phyloP scores from a whole-genome alignment of 208 protist species.

The Phytomonas sp. region DNA sequence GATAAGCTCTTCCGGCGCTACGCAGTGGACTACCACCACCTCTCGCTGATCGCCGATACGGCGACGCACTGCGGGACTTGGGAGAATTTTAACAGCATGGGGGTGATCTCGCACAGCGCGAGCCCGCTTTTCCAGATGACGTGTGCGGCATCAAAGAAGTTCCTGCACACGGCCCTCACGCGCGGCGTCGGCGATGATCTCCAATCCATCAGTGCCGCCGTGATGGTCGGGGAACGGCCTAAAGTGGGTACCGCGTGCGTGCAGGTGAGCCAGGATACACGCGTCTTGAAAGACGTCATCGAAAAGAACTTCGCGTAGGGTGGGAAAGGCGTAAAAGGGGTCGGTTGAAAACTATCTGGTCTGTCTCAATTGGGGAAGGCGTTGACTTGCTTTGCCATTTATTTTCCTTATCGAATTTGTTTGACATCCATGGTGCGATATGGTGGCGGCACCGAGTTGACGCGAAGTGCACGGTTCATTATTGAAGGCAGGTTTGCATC shows the following conservation, averaged over 20 bases:
- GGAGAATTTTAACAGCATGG: conserved; percentile 88
- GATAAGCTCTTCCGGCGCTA: conserved; percentile 84
- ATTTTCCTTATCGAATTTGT: no score
- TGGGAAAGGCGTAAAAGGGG: no score
- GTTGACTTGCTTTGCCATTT: no score
- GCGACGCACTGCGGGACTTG: conserved; percentile 80
- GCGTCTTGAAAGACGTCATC: conserved; percentile 62
- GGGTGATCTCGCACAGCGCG: conserved; percentile 76
- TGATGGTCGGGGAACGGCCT: conserved; percentile 87
- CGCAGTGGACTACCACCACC: conserved; percentile 80
- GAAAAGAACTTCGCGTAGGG: conserved; percentile 46
- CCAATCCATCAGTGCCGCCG: conserved; percentile 74
- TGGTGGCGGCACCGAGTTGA: no score
- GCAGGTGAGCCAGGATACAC: conserved; percentile 43
- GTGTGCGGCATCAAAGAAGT: conserved; percentile 79
- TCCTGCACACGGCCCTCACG: conserved; percentile 78
- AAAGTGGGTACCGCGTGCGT: conserved; percentile 78
- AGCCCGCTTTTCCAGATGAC: conserved; percentile 91
- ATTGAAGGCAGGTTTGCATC: no score
- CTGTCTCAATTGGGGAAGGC: no score
- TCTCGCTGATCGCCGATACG: conserved; percentile 84
- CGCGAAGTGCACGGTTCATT: no score
- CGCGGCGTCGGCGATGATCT: conserved; percentile 74
- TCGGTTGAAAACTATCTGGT: no score
- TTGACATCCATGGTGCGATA: no score